Conservation (phyloP, 2,329 filamentous ascomycete genomes). For the Fusarium sp. region DNA sequence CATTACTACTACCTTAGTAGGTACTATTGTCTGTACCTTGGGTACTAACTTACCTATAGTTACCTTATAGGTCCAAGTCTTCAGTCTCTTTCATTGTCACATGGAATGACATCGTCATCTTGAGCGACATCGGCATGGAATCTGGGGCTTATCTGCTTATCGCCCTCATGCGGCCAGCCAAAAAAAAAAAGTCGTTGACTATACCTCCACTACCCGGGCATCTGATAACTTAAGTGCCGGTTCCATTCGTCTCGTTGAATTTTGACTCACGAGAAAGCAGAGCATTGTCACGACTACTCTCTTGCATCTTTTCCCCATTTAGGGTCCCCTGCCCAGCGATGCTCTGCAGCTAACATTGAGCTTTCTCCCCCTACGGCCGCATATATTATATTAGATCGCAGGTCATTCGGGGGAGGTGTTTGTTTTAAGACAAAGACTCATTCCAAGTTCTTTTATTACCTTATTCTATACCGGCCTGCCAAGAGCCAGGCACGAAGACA, state of each 20-base stretch:
- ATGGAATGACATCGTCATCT: neutral
- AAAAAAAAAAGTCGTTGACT: slow-evolving; percentile 16
- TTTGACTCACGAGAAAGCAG: slow-evolving; percentile 28
- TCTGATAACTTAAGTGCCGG: slow-evolving; percentile 20
- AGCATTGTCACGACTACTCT: slow-evolving; percentile 1
- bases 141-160: slow-evolving; percentile 42
- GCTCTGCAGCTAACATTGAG: slow-evolving; percentile 35
- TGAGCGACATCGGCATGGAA: slow-evolving; percentile 37
- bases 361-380: slow-evolving; percentile 32
- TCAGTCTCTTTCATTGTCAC: neutral
- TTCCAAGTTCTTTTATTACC: slow-evolving; percentile 7
- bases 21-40: too few species aligned
- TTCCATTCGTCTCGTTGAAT: slow-evolving; percentile 2
- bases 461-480: slow-evolving; percentile 1
- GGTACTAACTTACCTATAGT: too few species aligned
- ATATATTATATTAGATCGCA: slow-evolving; percentile 10
- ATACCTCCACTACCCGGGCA: slow-evolving; percentile 29
- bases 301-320: neutral
- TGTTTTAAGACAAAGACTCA: neutral
- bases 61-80: neutral
- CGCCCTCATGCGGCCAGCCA: slow-evolving; percentile 12
- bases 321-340: slow-evolving; percentile 20
- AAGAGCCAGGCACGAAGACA: slow-evolving; percentile 8
- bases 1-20: too few species aligned
- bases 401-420: slow-evolving; percentile 34